Evolutionary conservation across 2,329 filamentous ascomycete species (phyloP), one percentile per base, ranked within the genome.

Genomic region (Trichoderma sp.): DNA sequence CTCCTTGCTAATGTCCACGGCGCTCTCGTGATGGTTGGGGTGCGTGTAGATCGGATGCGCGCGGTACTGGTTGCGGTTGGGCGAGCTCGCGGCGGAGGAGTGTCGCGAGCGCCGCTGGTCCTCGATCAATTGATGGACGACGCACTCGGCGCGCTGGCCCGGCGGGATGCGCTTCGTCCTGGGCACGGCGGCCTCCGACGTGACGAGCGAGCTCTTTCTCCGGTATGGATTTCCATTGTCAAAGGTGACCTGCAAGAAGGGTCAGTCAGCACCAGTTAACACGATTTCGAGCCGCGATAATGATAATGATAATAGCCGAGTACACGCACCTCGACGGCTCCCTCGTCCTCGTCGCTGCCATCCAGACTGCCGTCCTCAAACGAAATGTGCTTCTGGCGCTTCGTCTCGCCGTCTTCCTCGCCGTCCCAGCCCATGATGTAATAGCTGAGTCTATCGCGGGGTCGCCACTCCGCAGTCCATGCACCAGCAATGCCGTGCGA

Each of bases 81-180:
- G 69, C 54, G 63, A 65, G 41, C 34, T 55, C 15, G 41, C 39
- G 66, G 68, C 74, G 48, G 69, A 65, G 34, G 67, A 69, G 64
- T 73, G 67, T 48, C 73, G 73, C 60, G 68, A 74, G 19, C 73
- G 76, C 63, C 80, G 79, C 71, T 89, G 85, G 54, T 77, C 81
- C 61, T 89, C 86, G 67, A 90, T 80, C 58, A 89, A 81, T 64
- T 88, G 84, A 72, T 90, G 88, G 39, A 90, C 87, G 44, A 89
- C 80, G 69, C 87, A 90, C 71, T 87, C 84, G 14, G 83, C 83
- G 43, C 75, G 74, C n/a, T 69, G 75, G 70, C 48, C 74, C 71
- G 58, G 68, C 6, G 50, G 67, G 30, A 66, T 68, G 61, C 43
- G 68, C 43, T 64, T 67, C 55, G 67, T 70, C 43, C 78, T 69